Base-by-base conservation (phyloP, 176 grass and related monocot species). In the Typha latifolia region DNA sequence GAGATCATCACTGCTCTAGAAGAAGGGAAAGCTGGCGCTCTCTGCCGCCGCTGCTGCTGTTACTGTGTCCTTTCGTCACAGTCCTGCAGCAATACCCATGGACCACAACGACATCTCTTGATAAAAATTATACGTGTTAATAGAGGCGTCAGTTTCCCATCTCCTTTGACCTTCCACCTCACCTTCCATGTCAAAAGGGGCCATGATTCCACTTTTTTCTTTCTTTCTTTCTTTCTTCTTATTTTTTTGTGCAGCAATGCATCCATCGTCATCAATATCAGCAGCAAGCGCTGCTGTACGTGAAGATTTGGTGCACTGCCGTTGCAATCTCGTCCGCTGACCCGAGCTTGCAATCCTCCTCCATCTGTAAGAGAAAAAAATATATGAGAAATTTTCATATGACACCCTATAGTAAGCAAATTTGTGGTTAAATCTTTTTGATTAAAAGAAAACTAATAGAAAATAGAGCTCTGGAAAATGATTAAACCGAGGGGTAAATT, bases 311-410 rank as follows among this genome's bases (percentile, higher is more conserved):
- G 77, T 94, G 89, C 68, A 87, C 81, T 76, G 81, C 81, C 77
- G 86, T 72, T 27, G 95, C 95, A 71, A 99, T 80, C 86, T 99
- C 95, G 77, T 99, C 95, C 4, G 95, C 89, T 65, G 95, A 82
- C 55, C 83, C 76, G 24, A 99, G 47, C 79, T 89, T 85, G 82
- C 95, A 99, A 27, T 70, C 89, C n/a, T 90, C 95, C 75, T 94
- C 95, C 68, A 94, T 94, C 95, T 99, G 83, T 80, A 49, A 15
- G 14, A 22, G 15, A n/a, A 19, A 10, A 23, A 8, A 48, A 37
- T 73, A 12, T 16, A 20, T 26, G 61, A 16, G 0, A 62, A 47
- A 14, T 63, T 65, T 8, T 4, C 20, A 27, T 62, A 26, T 21
- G 23, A 8, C 18, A 22, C n/a, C 43, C 61, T 52, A 34, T 3